Conservation (phyloP, 768 basidiomycete species). For the Boletus coccyginus region DNA sequence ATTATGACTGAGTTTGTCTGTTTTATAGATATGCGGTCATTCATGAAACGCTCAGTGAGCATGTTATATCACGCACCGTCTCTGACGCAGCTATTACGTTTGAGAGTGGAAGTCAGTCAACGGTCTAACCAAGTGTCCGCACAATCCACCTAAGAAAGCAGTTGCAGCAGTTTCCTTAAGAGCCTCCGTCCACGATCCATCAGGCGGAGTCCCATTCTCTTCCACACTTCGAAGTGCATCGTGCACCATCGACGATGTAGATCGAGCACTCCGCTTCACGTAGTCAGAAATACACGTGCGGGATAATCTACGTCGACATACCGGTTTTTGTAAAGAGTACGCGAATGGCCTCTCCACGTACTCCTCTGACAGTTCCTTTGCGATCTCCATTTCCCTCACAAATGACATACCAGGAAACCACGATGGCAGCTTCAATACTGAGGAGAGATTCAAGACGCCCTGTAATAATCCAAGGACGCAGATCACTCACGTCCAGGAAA, state of each 20-base stretch:
- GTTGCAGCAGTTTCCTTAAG: constrained; percentile 6
- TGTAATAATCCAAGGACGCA: neutral
- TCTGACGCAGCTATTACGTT: constrained; percentile 2
- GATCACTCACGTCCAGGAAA: neutral
- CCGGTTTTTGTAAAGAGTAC: neutral
- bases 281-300: neutral
- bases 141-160: constrained; percentile 1
- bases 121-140: neutral
- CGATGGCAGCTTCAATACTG: constrained; percentile 3
- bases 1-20: neutral
- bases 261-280: neutral
- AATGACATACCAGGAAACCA: constrained; percentile 14
- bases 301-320: neutral
- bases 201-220: neutral
- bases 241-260: neutral
- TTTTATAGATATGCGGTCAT: neutral
- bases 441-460: neutral
- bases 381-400: neutral
- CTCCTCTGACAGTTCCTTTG: neutral
- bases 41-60: too few species aligned
- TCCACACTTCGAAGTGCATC: neutral
- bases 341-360: constrained; percentile 3
- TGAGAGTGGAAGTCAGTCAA: neutral
- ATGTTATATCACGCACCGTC: neutral
- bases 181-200: neutral